Conservation (phyloP, 2,329 filamentous ascomycete genomes). For the Coniella vitis region DNA sequence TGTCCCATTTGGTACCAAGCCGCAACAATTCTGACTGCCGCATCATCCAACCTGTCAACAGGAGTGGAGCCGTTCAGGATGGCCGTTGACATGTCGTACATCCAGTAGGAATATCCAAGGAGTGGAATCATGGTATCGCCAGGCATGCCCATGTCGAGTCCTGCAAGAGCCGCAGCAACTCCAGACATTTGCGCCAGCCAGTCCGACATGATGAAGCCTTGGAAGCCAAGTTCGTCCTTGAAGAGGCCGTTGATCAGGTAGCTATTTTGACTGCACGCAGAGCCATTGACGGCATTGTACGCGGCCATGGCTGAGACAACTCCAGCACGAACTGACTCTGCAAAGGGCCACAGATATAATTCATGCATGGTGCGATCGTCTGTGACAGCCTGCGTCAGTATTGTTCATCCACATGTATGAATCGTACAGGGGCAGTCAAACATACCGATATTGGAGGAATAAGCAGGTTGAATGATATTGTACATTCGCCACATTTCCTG, state of each 20-base stretch:
- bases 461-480: constrained; percentile 42
- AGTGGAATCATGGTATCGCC: constrained; percentile 53
- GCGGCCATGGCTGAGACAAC: constrained; percentile 60
- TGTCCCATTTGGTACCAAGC: constrained; percentile 55
- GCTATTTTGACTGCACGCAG: constrained; percentile 73
- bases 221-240: constrained; percentile 75
- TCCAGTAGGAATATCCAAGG: constrained; percentile 47
- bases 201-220: constrained; percentile 75
- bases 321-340: constrained; percentile 62
- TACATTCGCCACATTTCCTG: constrained; percentile 60
- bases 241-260: constrained; percentile 68
- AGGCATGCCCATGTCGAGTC: constrained; percentile 58
- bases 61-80: constrained; percentile 52
- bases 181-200: constrained; percentile 74
- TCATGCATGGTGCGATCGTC: constrained; percentile 72
- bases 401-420: background rate
- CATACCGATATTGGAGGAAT: constrained; percentile 47
- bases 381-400: constrained; percentile 7
- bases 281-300: constrained; percentile 70
- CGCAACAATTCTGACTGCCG: constrained; percentile 50
- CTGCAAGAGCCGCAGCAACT: constrained; percentile 65
- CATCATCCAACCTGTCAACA: constrained; percentile 48
- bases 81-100: constrained; percentile 45
- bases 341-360: constrained; percentile 73
- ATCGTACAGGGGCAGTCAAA: constrained; percentile 44